A percentile compares a stretch with the other conserved stretches of the same genome.
Conservation (phyloP, 805 yeast species). For the Candida schatavii region DNA sequence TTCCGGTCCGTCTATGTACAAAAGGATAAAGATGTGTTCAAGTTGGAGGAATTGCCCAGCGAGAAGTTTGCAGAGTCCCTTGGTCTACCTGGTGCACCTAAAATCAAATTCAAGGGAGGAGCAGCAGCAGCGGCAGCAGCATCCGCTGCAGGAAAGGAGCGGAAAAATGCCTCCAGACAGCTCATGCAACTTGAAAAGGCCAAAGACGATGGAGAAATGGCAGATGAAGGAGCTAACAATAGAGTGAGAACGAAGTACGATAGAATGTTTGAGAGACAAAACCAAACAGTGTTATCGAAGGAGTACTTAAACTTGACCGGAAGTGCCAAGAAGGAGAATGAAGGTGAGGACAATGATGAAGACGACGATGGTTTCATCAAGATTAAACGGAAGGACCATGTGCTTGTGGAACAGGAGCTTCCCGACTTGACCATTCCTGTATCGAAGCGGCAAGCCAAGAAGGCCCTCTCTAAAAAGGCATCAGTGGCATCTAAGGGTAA, state of each 20-base stretch:
- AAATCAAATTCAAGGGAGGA: slow-evolving; percentile 65
- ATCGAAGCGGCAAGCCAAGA: slow-evolving; percentile 81
- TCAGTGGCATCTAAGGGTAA: slow-evolving; percentile 59
- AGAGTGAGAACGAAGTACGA: slow-evolving; percentile 85
- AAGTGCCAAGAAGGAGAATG: slow-evolving; percentile 19
- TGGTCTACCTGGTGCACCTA: slow-evolving; percentile 96
- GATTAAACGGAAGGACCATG: slow-evolving; percentile 77
- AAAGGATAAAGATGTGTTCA: slow-evolving; percentile 82
- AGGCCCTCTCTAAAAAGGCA: slow-evolving; percentile 82
- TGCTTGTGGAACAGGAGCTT: slow-evolving; percentile 57
- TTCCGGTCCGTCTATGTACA: slow-evolving; percentile 81
- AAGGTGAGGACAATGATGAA: slow-evolving; percentile 40
- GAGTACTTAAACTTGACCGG: slow-evolving; percentile 77
- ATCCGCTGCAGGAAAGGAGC: slow-evolving; percentile 56
- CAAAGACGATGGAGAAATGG: slow-evolving; percentile 17
- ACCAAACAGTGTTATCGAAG: slow-evolving; percentile 87
- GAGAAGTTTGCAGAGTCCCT: slow-evolving; percentile 84
- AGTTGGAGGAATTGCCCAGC: slow-evolving; percentile 69
- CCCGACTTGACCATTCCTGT: slow-evolving; percentile 63
- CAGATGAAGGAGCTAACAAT: slow-evolving; percentile 30
- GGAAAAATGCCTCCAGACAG: slow-evolving; percentile 79
- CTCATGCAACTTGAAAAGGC: slow-evolving; percentile 53
- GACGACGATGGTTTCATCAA: slow-evolving; percentile 74
- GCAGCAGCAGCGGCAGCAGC: slow-evolving; percentile 2
- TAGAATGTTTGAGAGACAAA: slow-evolving; percentile 91